A percentile compares a stretch with the other conserved stretches of the same genome.
Evolutionary conservation across 2,329 filamentous ascomycete species (phyloP).

Genomic region (Neofusicoccum kwambonambiense): DNA sequence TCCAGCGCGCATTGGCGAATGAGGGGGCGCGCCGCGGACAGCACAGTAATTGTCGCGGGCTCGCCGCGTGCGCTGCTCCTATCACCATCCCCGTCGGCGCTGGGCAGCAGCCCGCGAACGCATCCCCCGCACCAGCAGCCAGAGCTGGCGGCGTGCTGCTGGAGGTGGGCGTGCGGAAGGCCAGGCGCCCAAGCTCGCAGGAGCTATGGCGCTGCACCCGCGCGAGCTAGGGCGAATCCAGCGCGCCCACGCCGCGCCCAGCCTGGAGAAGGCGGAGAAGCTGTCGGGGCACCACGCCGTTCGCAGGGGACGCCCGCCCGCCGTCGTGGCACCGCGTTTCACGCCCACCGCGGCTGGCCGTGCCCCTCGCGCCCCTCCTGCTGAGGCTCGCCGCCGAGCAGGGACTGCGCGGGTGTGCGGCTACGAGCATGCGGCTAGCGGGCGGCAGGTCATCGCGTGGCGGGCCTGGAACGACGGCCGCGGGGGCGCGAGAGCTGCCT

Average conservation of each 20-base stretch:
- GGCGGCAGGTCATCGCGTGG: neutral
- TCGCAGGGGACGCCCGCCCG: neutral
- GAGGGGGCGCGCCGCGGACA: neutral
- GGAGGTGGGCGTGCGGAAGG: neutral
- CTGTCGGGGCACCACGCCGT: too few species aligned
- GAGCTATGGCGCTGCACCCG: neutral
- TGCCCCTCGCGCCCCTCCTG: neutral
- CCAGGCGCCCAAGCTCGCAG: neutral
- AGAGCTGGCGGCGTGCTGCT: neutral
- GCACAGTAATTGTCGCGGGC: neutral
- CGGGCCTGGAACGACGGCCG: neutral
- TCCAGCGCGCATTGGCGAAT: conserved; percentile 15
- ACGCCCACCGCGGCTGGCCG: neutral
- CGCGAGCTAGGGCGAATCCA: neutral
- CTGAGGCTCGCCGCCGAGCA: neutral
- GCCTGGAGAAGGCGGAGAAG: neutral
- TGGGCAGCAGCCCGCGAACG: neutral
- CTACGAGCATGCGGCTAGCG: neutral
- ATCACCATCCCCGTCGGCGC: neutral
- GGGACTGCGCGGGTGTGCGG: neutral
- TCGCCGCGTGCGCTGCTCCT: neutral
- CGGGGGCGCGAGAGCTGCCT: too few species aligned
- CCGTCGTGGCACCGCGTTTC: neutral
- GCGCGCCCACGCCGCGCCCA: neutral
- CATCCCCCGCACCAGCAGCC: conserved; percentile 7